A percentile compares a stretch with the other conserved stretches of the same genome.
Conservation (phyloP, 768 basidiomycete genomes). For the Tephrocybe sp. region DNA sequence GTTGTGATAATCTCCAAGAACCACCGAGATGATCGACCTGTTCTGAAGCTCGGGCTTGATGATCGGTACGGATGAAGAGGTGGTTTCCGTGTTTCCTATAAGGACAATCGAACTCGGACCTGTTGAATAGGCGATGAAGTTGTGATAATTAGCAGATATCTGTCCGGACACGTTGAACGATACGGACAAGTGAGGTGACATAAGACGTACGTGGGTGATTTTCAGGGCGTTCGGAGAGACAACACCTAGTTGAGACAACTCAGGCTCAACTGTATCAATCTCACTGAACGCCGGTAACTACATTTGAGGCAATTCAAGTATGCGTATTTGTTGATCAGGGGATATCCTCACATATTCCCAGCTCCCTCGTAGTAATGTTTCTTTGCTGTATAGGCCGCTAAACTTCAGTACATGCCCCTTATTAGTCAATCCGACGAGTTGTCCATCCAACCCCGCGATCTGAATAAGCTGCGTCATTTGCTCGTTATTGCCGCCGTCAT, state of each 20-base stretch:
- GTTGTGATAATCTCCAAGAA: constrained; percentile 91
- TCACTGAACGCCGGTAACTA: constrained; percentile 80
- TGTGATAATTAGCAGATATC: constrained; percentile 83
- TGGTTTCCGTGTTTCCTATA: constrained; percentile 58
- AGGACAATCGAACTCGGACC: constrained; percentile 72
- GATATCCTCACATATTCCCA: constrained; percentile 71
- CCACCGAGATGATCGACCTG: constrained; percentile 78
- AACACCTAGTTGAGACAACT: constrained; percentile 15
- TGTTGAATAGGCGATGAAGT: constrained; percentile 82
- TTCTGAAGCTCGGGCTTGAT: constrained; percentile 77
- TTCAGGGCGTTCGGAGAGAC: constrained; percentile 45
- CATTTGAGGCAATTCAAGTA: neutral
- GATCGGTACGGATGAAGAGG: constrained; percentile 45
- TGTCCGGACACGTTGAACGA: constrained; percentile 29
- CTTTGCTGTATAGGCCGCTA: constrained; percentile 43
- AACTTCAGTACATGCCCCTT: constrained; percentile 76
- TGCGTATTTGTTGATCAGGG: neutral
- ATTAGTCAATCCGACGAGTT: constrained; percentile 79
- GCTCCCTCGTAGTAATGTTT: constrained; percentile 32
- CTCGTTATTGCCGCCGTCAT: constrained; percentile 26
- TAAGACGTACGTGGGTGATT: constrained; percentile 75
- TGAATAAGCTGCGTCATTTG: constrained; percentile 58
- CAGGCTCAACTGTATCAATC: constrained; percentile 43
- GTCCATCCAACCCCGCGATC: constrained; percentile 76
- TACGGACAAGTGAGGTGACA: neutral